A percentile compares a stretch with the other conserved stretches of the same genome.
Conservation (phyloP, 176 grass and related monocot genomes). For the Eleusine indica region DNA sequence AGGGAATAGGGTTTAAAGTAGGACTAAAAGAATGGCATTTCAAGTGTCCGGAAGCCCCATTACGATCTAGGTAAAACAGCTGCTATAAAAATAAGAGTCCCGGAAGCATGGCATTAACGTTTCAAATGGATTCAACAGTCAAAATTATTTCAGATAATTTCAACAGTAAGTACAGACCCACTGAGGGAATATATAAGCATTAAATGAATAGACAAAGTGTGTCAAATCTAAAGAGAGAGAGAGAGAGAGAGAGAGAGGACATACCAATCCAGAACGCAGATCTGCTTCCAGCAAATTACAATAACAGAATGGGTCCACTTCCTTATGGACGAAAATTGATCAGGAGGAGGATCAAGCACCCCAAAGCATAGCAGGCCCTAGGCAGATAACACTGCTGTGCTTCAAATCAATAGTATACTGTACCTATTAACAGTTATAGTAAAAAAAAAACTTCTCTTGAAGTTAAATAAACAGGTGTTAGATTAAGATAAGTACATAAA, state of each 20-base stretch:
- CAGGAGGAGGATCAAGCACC: slow-evolving; percentile 5
- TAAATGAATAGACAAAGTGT: neutral
- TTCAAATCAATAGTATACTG: neutral
- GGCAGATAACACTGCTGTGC: slow-evolving; percentile 5
- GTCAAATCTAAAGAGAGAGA: neutral
- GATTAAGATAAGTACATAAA: neutral
- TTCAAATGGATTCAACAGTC: slow-evolving; percentile 6
- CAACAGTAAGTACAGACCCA: slow-evolving; percentile 2
- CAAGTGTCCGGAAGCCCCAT: too few relatives aligned
- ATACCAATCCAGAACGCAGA: slow-evolving; percentile 3
- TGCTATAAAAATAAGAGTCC: neutral
- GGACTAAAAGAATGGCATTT: too few relatives aligned
- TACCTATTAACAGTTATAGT: neutral
- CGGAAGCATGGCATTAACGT: neutral
- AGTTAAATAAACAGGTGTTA: neutral
- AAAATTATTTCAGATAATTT: neutral
- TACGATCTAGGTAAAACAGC: too few relatives aligned
- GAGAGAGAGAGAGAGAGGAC: too few relatives aligned
- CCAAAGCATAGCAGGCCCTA: neutral
- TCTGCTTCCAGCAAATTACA: neutral
- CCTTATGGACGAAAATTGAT: neutral
- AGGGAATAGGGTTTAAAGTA: too few relatives aligned
- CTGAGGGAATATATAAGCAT: slow-evolving; percentile 4
- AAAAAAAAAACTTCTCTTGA: neutral
- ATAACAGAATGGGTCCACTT: neutral